Evolutionary conservation across 768 basidiomycete genomes (phyloP), one percentile per base, ranked within the genome.

Genomic region (Rhodotorula taiwanensis): DNA sequence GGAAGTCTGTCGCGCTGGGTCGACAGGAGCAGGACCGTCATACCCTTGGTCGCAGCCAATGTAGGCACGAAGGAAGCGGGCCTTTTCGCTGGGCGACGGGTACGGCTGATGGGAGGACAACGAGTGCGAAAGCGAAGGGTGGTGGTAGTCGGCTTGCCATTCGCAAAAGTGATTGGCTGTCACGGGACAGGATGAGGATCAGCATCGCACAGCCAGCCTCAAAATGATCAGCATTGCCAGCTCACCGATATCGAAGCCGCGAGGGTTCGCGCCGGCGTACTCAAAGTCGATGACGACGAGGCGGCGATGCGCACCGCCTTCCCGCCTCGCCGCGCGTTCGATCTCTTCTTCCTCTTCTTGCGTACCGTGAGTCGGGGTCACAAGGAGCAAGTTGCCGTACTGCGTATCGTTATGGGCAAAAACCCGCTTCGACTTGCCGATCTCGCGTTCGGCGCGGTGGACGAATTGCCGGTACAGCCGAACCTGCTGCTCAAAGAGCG

Each of bases 341-440:
- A 70, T 31, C 39, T 64, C 70, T 18, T 69, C 43, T 52, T 71
- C 64, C 14, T 59, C 55, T n/a, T 18, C 15, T 30, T 21, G 20
- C n/a, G 52, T 43, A 21, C 41, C 55, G 21, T 56, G 43, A 28
- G 55, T 51, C n/a, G 69, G 70, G 50, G 70, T 72, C 71, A 95
- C 79, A 72, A 83, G 80, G 61, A 98, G 78, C 27, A 98, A 76
- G 76, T 99, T 99, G 52, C 93, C 94, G 74, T 90, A 93, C 77
- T 98, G 95, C 13, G 91, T 81, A 75, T 98, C 95, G 74, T 97
- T 99, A 77, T 99, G 94, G 62, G 87, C 82, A 64, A 79, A 79
- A 15, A 79, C 77, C 49, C 86, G 79, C 65, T 78, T 79, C 66
- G 86, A 85, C 45, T 82, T 80, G 30, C 31, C 47, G 21, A 27